phyloP scores from a whole-genome alignment of 768 basidiomycete genomes.

The Auriscalpium orientale region DNA sequence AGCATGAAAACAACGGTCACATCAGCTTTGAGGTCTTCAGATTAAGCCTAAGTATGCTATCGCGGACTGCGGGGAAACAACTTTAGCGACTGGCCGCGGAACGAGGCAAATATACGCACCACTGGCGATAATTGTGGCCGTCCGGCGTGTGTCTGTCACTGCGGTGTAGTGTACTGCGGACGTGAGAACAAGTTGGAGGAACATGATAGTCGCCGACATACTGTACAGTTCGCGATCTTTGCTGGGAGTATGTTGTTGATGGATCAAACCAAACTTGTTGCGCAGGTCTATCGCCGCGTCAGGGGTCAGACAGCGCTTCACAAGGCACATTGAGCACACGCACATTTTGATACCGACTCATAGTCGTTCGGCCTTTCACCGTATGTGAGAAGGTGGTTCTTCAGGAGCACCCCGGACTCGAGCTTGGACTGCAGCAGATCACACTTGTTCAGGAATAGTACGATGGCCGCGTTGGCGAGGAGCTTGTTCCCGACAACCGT shows the following conservation, averaged over 20 bases:
- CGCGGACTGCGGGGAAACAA: slow-evolving; percentile 37
- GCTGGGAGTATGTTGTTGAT: slow-evolving; percentile 61
- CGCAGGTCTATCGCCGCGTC: slow-evolving; percentile 48
- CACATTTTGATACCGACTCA: slow-evolving; percentile 68
- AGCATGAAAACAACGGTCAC: no score
- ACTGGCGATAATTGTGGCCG: slow-evolving; percentile 63
- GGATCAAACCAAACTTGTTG: slow-evolving; percentile 62
- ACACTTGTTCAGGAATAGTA: slow-evolving; percentile 77
- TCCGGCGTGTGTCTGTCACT: slow-evolving; percentile 73
- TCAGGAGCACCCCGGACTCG: slow-evolving; percentile 65
- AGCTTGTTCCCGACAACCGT: slow-evolving; percentile 65
- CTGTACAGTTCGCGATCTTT: slow-evolving; percentile 67
- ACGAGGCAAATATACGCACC: slow-evolving; percentile 37
- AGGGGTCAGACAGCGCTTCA: slow-evolving; percentile 1
- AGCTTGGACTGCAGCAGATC: slow-evolving; percentile 76
- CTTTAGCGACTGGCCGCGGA: background rate
- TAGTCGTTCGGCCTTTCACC: slow-evolving; percentile 75
- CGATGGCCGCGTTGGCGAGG: slow-evolving; percentile 65
- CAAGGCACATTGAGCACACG: slow-evolving; percentile 10
- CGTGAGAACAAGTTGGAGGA: slow-evolving; percentile 1
- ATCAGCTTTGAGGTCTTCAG: slow-evolving; percentile 21
- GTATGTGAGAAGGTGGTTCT: slow-evolving; percentile 62
- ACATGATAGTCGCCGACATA: slow-evolving; percentile 26
- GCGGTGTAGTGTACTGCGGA: slow-evolving; percentile 66
- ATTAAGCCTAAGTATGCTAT: slow-evolving; percentile 55